Conservation (phyloP, 1,284 basidiomycete genomes). For the Porodaedalea pini region DNA sequence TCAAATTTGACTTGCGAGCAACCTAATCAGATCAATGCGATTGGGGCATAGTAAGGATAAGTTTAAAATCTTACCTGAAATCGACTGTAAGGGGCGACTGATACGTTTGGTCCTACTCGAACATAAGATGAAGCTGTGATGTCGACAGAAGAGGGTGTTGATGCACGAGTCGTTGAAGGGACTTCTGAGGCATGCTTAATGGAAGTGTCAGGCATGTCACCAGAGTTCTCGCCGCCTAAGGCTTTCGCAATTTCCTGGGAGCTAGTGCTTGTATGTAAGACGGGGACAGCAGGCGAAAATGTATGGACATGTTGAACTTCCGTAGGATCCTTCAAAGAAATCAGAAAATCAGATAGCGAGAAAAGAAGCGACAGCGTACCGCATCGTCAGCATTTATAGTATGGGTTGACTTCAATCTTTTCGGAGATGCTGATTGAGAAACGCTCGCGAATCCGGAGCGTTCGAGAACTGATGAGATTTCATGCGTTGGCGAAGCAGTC, state of each 20-base stretch:
- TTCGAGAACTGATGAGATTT: not conserved
- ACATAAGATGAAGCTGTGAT: not conserved
- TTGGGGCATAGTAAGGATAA: not conserved
- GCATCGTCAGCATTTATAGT: not conserved
- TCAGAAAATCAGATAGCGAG: no score
- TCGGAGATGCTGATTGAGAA: not conserved
- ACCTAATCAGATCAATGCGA: not conserved
- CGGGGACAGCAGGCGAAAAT: not conserved
- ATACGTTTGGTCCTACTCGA: not conserved
- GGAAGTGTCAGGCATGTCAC: no score
- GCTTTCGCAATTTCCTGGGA: not conserved
- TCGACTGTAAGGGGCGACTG: not conserved
- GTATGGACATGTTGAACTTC: not conserved
- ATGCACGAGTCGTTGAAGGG: no score
- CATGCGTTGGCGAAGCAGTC: no score
- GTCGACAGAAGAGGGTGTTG: no score
- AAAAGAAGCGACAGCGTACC: no score
- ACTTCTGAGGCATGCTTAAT: no score
- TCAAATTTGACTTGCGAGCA: not conserved
- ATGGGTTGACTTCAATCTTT: not conserved
- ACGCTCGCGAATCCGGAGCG: not conserved
- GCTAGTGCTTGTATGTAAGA: not conserved
- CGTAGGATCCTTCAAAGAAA: not conserved
- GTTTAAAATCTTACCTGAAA: not conserved
- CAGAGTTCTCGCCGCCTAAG: not conserved